phyloP scores from a whole-genome alignment of 352 stramenopile genomes.

The Phytophthora cajani region DNA sequence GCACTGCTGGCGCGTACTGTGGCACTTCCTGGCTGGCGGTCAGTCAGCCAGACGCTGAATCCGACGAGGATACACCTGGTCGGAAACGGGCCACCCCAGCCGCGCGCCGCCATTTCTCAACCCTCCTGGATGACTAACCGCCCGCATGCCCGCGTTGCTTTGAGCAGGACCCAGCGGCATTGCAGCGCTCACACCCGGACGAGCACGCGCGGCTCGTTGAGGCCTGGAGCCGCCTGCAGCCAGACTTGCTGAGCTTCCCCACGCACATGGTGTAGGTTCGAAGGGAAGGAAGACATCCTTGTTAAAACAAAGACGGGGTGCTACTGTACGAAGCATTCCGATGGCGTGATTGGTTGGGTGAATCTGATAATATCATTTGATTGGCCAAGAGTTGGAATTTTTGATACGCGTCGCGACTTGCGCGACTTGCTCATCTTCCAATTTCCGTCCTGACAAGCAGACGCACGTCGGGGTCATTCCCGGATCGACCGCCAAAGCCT shows the following conservation, averaged over 20 bases:
- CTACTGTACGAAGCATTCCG: constrained; percentile 14
- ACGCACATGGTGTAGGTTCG: constrained; percentile 36
- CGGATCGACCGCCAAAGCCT: constrained; percentile 15
- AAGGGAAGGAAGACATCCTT: constrained; percentile 6
- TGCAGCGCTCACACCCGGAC: constrained; percentile 75
- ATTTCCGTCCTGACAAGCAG: constrained; percentile 23
- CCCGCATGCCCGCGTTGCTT: background rate
- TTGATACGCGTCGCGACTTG: constrained; percentile 7
- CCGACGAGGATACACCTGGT: constrained; percentile 43
- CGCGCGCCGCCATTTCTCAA: constrained; percentile 27
- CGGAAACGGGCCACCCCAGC: constrained; percentile 35
- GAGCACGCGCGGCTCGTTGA: constrained; percentile 77
- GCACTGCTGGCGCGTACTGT: constrained; percentile 20
- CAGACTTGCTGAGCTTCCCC: constrained; percentile 63
- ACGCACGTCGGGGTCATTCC: constrained; percentile 18
- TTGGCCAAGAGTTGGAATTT: constrained; percentile 11
- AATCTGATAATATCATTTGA: constrained; percentile 20
- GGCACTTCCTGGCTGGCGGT: constrained; percentile 12
- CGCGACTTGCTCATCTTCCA: constrained; percentile 2
- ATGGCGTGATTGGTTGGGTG: constrained; percentile 22
- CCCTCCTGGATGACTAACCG: constrained; percentile 18
- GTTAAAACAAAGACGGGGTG: constrained; percentile 16
- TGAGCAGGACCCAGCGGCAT: constrained; percentile 65
- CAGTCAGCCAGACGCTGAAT: constrained; percentile 34
- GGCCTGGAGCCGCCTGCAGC: constrained; percentile 74